These are phyloP conservation scores for Euphorbia pulcherrima DNA, from an alignment of 345 rosid genomes.

Conservation along the genomic window DNA sequence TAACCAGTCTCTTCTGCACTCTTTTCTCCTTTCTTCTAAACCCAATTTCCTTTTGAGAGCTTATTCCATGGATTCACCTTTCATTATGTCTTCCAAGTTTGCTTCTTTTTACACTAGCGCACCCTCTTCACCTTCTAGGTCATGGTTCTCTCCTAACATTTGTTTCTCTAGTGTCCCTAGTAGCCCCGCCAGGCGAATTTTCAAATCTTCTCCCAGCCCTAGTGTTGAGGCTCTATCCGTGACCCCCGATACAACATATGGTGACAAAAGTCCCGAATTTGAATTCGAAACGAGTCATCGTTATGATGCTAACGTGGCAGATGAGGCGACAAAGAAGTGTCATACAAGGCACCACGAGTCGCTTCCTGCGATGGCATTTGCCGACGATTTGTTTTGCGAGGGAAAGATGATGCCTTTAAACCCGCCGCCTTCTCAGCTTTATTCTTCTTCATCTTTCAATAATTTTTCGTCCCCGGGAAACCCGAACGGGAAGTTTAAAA, in stretches of 20 bases:
- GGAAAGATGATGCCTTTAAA: constrained; percentile 46
- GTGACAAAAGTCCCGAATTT: constrained; percentile 22
- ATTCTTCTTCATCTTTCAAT: too few species aligned
- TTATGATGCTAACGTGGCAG: not conserved
- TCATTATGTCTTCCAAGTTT: not conserved
- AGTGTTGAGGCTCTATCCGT: not conserved
- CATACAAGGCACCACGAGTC: constrained; percentile 11
- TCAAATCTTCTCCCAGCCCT: not conserved
- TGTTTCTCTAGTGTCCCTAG: constrained; percentile 29
- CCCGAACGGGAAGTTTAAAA: constrained; percentile 14
- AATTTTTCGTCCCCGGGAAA: constrained; percentile 1
- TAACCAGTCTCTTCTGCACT: constrained; percentile 7
- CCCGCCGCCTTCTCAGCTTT: constrained; percentile 33
- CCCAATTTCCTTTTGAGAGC: not conserved
- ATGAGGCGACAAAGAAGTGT: not conserved
- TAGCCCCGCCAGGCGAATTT: constrained; percentile 20
- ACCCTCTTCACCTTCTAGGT: constrained; percentile 28
- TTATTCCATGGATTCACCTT: not conserved
- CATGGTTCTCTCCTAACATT: not conserved
- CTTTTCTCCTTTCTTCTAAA: not conserved
- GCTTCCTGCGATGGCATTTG: constrained; percentile 47
- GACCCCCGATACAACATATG: constrained; percentile 7
- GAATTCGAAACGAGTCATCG: constrained; percentile 35
- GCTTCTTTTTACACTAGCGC: constrained; percentile 21
- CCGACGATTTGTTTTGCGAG: constrained; percentile 50